A percentile compares a stretch with the other conserved stretches of the same genome.
Conservation (phyloP, 805 yeast species). For the Saccharomyces cerevisiae region DNA sequence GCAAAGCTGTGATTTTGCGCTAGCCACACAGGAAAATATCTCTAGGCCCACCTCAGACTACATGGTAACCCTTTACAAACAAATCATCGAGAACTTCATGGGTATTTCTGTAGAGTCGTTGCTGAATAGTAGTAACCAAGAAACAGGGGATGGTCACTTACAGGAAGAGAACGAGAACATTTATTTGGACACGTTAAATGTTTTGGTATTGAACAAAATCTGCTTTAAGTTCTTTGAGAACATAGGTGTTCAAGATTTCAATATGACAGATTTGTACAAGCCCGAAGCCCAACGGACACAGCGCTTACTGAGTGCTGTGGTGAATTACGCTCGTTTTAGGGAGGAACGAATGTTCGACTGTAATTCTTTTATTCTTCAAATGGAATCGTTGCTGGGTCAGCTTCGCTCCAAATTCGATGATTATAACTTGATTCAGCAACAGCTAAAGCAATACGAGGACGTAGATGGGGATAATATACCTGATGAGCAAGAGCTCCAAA, state of each 20-base stretch:
- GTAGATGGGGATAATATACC: constrained; percentile 13
- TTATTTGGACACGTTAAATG: constrained; percentile 35
- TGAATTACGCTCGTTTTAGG: constrained; percentile 77
- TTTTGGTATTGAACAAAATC: constrained; percentile 51
- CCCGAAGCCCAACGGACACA: constrained; percentile 67
- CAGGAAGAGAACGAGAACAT: constrained; percentile 9
- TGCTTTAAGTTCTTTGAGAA: constrained; percentile 55
- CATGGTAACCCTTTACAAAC: constrained; percentile 48
- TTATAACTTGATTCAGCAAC: constrained; percentile 32
- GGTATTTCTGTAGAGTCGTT: constrained; percentile 37
- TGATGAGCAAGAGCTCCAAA: constrained; percentile 31
- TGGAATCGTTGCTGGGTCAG: constrained; percentile 43
- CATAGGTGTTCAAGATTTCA: constrained; percentile 74
- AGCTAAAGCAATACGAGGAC: constrained; percentile 31
- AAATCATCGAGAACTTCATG: constrained; percentile 51
- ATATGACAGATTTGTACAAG: constrained; percentile 60
- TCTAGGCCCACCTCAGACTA: constrained; percentile 50
- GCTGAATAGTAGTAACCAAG: constrained; percentile 2
- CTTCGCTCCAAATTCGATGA: constrained; percentile 37
- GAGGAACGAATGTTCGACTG: constrained; percentile 68
- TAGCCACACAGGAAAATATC: constrained; percentile 52
- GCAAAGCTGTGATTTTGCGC: constrained; percentile 49
- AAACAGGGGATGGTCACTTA: constrained; percentile 18
- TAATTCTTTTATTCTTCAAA: constrained; percentile 48
- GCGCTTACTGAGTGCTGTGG: constrained; percentile 69